Evolutionary conservation across 1,284 basidiomycete species (phyloP).

Genomic region (Heterobasidion annosum): DNA sequence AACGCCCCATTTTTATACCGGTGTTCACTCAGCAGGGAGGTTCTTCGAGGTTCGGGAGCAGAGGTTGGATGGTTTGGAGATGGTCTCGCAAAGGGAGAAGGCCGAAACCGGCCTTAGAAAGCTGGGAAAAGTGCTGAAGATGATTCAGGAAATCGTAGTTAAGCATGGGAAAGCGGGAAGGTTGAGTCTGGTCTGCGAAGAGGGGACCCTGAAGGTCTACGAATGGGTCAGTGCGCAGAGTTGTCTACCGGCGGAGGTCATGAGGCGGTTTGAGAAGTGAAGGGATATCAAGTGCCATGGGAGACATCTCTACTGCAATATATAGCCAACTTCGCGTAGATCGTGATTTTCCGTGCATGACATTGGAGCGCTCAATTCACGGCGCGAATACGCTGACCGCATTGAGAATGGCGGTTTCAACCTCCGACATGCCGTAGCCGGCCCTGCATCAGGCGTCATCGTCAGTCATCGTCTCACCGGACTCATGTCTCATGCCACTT

Average conservation of each 20-base stretch:
- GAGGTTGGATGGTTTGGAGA: conserved; percentile 10
- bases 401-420: too few relatives aligned
- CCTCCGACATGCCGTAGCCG: too few relatives aligned
- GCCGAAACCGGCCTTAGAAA: conserved; percentile 27
- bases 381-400: too few relatives aligned
- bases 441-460: too few relatives aligned
- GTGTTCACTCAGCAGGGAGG: conserved; percentile 21
- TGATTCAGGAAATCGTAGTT: conserved; percentile 31
- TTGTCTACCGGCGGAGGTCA: conserved; percentile 29
- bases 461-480: too few relatives aligned
- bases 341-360: too few relatives aligned
- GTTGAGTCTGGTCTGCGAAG: conserved; percentile 35
- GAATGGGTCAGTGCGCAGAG: conserved; percentile 26
- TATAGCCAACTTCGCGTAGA: too few relatives aligned
- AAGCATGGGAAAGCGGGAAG: conserved; percentile 31
- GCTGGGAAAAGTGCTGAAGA: conserved; percentile 28
- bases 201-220: conserved; percentile 31
- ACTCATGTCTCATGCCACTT: too few relatives aligned
- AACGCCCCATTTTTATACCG: conserved; percentile 26
- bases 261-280: conserved; percentile 22
- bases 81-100: conserved; percentile 20
- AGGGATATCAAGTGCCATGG: too few relatives aligned
- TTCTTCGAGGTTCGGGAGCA: conserved; percentile 15
- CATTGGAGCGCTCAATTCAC: too few relatives aligned
- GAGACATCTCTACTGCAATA: too few relatives aligned